Percentiles rank a stretch among this genome's conserved stretches.
phyloP scores from a whole-genome alignment of 305 asterid species.

The Rubia peregrina region DNA sequence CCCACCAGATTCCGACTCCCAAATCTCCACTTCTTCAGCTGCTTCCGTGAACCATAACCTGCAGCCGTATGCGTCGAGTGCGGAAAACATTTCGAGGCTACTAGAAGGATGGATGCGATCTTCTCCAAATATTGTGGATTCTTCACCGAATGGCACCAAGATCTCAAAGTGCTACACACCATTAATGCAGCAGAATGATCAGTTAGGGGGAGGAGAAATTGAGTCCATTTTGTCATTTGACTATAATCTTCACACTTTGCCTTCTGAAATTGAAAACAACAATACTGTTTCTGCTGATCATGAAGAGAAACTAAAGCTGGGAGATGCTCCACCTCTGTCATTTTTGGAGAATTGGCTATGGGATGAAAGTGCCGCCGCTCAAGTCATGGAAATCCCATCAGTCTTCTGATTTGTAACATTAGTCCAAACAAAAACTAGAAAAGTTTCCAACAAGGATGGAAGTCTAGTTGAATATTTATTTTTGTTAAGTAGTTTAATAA shows the following conservation, averaged over 20 bases:
- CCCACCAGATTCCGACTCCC: constrained; percentile 35
- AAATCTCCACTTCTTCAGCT: constrained; percentile 9
- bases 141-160: not conserved
- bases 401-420: constrained; percentile 35
- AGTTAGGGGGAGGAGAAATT: constrained; percentile 17
- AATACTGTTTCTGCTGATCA: constrained; percentile 8
- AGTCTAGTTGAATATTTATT: constrained; percentile 8
- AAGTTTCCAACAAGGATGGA: not conserved
- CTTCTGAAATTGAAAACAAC: constrained; percentile 32
- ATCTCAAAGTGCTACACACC: constrained; percentile 35
- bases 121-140: constrained; percentile 28
- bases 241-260: constrained; percentile 17
- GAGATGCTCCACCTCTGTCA: constrained; percentile 57
- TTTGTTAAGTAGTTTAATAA: constrained; percentile 25
- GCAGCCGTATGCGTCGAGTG: constrained; percentile 59
- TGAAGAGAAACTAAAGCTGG: constrained; percentile 29
- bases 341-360: constrained; percentile 84
- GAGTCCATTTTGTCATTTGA: constrained; percentile 40
- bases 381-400: constrained; percentile 61
- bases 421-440: not conserved
- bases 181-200: not conserved
- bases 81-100: constrained; percentile 80
- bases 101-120: constrained; percentile 92
- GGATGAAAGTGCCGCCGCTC: constrained; percentile 58
- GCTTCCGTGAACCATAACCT: constrained; percentile 16